Evolutionary conservation across 176 grass and related monocot genomes (phyloP), one percentile per base, ranked within the genome.

Genomic region (Cymbopogon citratus): DNA sequence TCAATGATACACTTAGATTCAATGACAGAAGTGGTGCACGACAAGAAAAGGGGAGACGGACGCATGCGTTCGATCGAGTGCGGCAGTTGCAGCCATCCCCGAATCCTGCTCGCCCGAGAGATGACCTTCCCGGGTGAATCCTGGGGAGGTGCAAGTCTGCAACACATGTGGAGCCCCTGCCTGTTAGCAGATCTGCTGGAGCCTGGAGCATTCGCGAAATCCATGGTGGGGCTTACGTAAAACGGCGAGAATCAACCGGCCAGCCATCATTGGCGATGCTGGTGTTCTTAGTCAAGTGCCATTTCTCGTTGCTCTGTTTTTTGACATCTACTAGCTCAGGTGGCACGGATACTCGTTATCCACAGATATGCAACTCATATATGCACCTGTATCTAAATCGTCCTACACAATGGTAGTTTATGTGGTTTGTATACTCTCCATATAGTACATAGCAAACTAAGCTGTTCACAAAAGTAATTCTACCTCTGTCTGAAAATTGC

Each of bases 81-180:
- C 29, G 9, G 79, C 34, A 56, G 80, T 14, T 66, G 48, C 38
- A 35, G 41, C 77, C 87, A 63, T 8, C 87, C 81, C 82, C 64
- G 52, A 76, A 85, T 81, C 64, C 23, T 27, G 41, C 63, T 81
- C 29, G 34, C 87, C 87, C 40, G 27, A 59, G 82, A 76, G 85
- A 41, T 76, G 19, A 77, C 87, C 87, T 85, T 71, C 82, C 78
- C 87, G 56, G 83, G 77, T 85, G 71, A 81, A 85, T 43, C 5
- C 41, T 71, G 28, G 7, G 38, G 38, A 33, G 31, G 3, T 2
- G 1, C 31, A 33, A 33, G 3, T n/a, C n/a, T n/a, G n/a, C n/a
- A n/a, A n/a, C n/a, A n/a, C n/a, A n/a, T n/a, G n/a, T n/a, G n/a
- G n/a, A n/a, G n/a, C n/a, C n/a, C n/a, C n/a, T n/a, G n/a, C 31